These are phyloP conservation scores for Phytophthora vignae DNA, from an alignment of 352 stramenopile genomes.

Conservation along the genomic window DNA sequence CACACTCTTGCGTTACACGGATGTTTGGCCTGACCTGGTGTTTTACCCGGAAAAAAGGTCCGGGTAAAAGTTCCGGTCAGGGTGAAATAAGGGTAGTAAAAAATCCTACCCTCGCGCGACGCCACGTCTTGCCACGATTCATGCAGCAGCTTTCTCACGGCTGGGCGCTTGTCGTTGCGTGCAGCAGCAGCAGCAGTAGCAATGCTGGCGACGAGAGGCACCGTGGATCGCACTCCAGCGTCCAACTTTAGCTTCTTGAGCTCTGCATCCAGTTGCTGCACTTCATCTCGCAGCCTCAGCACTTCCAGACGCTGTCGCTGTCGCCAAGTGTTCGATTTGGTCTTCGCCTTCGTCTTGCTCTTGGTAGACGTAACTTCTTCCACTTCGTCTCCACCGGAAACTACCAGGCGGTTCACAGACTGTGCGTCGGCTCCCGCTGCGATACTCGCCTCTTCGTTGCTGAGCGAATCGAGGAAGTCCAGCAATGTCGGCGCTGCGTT, in stretches of 20 bases:
- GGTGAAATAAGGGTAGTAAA: too few relatives aligned
- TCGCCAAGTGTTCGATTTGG: constrained; percentile 35
- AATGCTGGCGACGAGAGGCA: constrained; percentile 10
- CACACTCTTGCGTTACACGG: too few relatives aligned
- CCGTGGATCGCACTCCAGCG: constrained; percentile 22
- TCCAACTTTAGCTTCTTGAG: constrained; percentile 33
- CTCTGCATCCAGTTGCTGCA: constrained; percentile 22
- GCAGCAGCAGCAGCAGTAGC: too few relatives aligned
- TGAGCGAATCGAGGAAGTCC: constrained; percentile 15
- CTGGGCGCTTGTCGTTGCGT: background rate
- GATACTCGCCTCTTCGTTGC: background rate
- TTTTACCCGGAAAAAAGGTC: too few relatives aligned
- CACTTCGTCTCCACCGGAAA: background rate
- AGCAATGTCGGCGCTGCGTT: constrained; percentile 11
- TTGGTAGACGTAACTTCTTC: background rate
- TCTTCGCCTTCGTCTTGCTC: constrained; percentile 11
- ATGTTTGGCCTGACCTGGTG: too few relatives aligned
- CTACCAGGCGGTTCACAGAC: background rate
- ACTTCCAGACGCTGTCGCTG: constrained; percentile 26
- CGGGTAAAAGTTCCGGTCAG: too few relatives aligned
- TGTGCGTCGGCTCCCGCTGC: constrained; percentile 1
- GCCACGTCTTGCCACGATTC: constrained; percentile 29
- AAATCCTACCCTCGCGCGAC: constrained; percentile 19
- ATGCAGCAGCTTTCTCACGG: constrained; percentile 5
- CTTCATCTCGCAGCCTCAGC: constrained; percentile 16